Evolutionary conservation across 2,329 filamentous ascomycete genomes (phyloP), one percentile per base, ranked within the genome.

Genomic region (Xylaria sp.): DNA sequence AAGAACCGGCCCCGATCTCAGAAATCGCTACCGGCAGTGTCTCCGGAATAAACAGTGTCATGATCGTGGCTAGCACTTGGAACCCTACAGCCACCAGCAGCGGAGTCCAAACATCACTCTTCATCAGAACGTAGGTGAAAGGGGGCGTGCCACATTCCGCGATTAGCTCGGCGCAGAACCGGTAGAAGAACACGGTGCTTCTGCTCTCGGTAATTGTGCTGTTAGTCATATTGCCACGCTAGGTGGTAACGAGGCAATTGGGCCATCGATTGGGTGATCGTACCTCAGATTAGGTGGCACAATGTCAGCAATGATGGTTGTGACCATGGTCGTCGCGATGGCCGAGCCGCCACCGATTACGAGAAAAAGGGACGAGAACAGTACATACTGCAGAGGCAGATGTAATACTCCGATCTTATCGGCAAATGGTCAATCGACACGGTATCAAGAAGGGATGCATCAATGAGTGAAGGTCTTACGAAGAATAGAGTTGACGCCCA

Each of bases 401-500:
- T 51, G 58, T 20, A 61, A 20, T 33, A 48, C 58, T n/a, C 58
- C 58, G 10, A 61, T 51, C 58, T 61, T 8, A 28, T 49, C 46
- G 43, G 12, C 18, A 23, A 9, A 28, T 36, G 8, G 43, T 61
- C 28, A 61, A 46, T 13, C 28, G 46, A 61, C 15, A 46, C 15
- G 23, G 12, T 13, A 25, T 41, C 8, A 10, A 31, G 6, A n/a
- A 39, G 25, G 15, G 31, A 33, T 28, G 25, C 1, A 39, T 23
- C 18, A 23, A 23, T 23, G 15, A 51, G n/a, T 3, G 2, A 51
- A 49, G 10, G 20, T 64, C 67, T 54, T 56, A 67, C 67, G 31
- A 67, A 36, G 13, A 67, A 60, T 43, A 63, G 36, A 33, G 64
- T 62, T 48, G 41, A 67, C 12, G 49, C 58, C 41, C 46, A 67